phyloP scores from a whole-genome alignment of 1,284 basidiomycete species.

The Xerocomus tenax region DNA sequence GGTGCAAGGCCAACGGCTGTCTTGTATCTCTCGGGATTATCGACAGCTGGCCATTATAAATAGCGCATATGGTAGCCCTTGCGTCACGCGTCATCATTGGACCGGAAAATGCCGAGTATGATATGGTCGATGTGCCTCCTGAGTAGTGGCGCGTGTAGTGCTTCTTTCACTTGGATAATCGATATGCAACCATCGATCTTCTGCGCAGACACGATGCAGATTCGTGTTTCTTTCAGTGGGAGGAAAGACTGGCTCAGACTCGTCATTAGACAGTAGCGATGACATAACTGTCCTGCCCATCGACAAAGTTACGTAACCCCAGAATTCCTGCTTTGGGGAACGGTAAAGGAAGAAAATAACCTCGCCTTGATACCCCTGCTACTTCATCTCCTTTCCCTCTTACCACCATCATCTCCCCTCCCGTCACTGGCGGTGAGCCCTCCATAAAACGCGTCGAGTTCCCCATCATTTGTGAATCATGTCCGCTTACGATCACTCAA shows the following conservation, averaged over 20 bases:
- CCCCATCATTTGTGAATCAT: slow-evolving; percentile 32
- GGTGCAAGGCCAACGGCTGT: background rate
- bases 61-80: too few species aligned
- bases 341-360: slow-evolving; percentile 19
- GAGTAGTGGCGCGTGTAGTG: background rate
- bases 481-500: slow-evolving; percentile 67
- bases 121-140: slow-evolving; percentile 26
- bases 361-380: slow-evolving; percentile 7
- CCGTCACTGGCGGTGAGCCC: slow-evolving; percentile 4
- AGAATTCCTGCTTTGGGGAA: slow-evolving; percentile 26
- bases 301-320: slow-evolving; percentile 27
- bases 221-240: background rate
- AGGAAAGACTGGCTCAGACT: background rate
- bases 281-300: background rate
- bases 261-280: too few species aligned
- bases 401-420: slow-evolving; percentile 18
- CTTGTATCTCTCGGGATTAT: too few species aligned
- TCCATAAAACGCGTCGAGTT: slow-evolving; percentile 10
- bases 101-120: slow-evolving; percentile 8
- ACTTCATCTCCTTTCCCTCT: slow-evolving; percentile 9
- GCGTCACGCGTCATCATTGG: slow-evolving; percentile 10
- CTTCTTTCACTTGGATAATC: slow-evolving; percentile 16
- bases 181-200: slow-evolving; percentile 11
- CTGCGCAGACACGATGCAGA: slow-evolving; percentile 13
- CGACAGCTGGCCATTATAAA: too few species aligned